A percentile compares a stretch with the other conserved stretches of the same genome.
Conservation (phyloP, 73 alveolate species). For the Paramecium octaurelia region DNA sequence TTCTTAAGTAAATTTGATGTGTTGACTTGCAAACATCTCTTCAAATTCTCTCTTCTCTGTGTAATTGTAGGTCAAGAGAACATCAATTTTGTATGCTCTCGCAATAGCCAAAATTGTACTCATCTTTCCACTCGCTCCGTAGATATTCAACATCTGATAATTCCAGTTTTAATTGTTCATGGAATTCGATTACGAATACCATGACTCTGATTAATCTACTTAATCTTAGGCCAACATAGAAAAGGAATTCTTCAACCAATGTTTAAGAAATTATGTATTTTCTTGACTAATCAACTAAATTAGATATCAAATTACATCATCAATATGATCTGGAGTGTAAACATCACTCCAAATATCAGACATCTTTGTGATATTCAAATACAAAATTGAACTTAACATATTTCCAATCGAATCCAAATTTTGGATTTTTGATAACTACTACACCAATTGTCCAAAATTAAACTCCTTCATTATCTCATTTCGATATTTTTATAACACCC, state of each 20-base stretch:
- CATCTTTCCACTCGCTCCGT: slow-evolving; percentile 8
- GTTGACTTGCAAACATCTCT: slow-evolving; percentile 15
- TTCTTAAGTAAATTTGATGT: not conserved
- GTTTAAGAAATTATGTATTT: not conserved
- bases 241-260: not conserved
- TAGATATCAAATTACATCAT: not conserved
- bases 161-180: not conserved
- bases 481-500: not conserved
- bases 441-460: not conserved
- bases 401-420: not conserved
- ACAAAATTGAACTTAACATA: not conserved
- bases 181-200: not conserved
- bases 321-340: not conserved
- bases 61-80: not conserved
- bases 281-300: not conserved
- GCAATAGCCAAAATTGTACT: not conserved
- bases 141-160: not conserved
- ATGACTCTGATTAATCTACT: not conserved
- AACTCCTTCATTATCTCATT: not conserved
- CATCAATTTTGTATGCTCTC: not conserved
- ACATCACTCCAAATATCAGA: not conserved
- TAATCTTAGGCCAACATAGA: not conserved
- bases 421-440: not conserved
- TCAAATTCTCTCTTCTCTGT: slow-evolving; percentile 13
- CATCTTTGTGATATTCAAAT: not conserved